These are phyloP conservation scores for Dioscorea alata DNA, from an alignment of 106 monocot species.

Conservation along the genomic window DNA sequence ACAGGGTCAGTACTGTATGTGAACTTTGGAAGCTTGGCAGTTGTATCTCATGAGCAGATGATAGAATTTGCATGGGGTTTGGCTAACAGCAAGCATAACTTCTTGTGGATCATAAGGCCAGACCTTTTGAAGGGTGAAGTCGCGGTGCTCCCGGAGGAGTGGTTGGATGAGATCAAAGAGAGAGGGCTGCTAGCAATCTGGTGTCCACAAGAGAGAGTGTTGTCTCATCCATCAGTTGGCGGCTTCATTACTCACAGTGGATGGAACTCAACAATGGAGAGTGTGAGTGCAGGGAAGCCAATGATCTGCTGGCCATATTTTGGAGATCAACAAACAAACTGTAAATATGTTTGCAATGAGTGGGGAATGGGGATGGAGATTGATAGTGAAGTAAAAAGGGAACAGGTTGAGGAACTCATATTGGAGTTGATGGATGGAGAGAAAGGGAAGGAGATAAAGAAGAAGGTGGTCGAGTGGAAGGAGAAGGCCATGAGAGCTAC, in stretches of 20 bases:
- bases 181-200: slow-evolving; percentile 30
- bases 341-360: slow-evolving; percentile 26
- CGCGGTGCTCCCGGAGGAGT: slow-evolving; percentile 31
- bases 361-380: slow-evolving; percentile 57
- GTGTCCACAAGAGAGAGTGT: slow-evolving; percentile 45
- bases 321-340: slow-evolving; percentile 52
- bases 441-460: slow-evolving; percentile 39
- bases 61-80: slow-evolving; percentile 55
- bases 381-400: slow-evolving; percentile 29
- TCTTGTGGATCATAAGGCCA: slow-evolving; percentile 43
- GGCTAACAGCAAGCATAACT: slow-evolving; percentile 22
- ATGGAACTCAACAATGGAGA: slow-evolving; percentile 66
- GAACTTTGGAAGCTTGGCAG: slow-evolving; percentile 42
- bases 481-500: slow-evolving; percentile 14
- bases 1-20: slow-evolving; percentile 26
- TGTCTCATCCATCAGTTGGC: slow-evolving; percentile 27
- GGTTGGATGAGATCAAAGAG: slow-evolving; percentile 12
- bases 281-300: slow-evolving; percentile 33
- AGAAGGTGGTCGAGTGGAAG: slow-evolving; percentile 32
- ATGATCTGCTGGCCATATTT: slow-evolving; percentile 45
- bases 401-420: slow-evolving; percentile 26
- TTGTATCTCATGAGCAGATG: slow-evolving; percentile 31
- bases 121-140: slow-evolving; percentile 23
- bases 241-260: slow-evolving; percentile 52
- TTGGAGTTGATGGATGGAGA: slow-evolving; percentile 43